Percentiles rank a stretch among this genome's conserved stretches.
phyloP scores from a whole-genome alignment of 768 basidiomycete genomes.

The Tylopilus balloui region DNA sequence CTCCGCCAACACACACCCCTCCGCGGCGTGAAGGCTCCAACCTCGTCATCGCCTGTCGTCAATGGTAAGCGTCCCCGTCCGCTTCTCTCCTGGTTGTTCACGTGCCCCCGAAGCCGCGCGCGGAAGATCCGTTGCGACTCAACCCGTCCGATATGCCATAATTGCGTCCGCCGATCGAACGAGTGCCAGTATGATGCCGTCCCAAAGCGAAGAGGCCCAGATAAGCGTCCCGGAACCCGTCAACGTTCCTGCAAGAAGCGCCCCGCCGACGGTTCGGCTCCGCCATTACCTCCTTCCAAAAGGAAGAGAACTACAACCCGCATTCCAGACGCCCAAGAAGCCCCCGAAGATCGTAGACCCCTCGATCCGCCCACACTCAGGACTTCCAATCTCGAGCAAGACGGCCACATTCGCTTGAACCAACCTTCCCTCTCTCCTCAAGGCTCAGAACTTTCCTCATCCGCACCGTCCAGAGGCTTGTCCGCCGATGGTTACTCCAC shows the following conservation, averaged over 20 bases:
- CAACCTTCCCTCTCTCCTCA: conserved; percentile 33
- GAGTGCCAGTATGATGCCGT: conserved; percentile 75
- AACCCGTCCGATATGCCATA: conserved; percentile 74
- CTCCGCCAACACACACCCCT: conserved; percentile 24
- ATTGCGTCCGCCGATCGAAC: conserved; percentile 74
- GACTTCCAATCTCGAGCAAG: conserved; percentile 26
- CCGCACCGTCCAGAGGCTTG: conserved; percentile 24
- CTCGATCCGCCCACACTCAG: conserved; percentile 25
- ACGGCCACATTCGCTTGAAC: conserved; percentile 21
- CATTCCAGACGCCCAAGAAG: conserved; percentile 32
- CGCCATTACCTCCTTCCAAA: conserved; percentile 48
- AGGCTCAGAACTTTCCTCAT: conserved; percentile 29
- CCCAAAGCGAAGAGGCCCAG: conserved; percentile 80
- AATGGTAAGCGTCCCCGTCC: conserved; percentile 55
- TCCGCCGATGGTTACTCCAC: conserved; percentile 24
- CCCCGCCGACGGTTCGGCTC: conserved; percentile 49
- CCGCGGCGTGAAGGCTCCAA: conserved; percentile 56
- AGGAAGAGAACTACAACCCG: conserved; percentile 42
- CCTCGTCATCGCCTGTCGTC: conserved; percentile 79
- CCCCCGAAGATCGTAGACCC: conserved; percentile 24
- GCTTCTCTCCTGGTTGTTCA: conserved; percentile 26
- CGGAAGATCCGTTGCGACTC: conserved; percentile 88
- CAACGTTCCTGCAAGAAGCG: conserved; percentile 85
- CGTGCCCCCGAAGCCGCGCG: conserved; percentile 56
- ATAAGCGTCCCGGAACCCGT: conserved; percentile 81